Percentiles rank a stretch among this genome's conserved stretches.
These are phyloP conservation scores for Gymnopus androsaceus DNA, from an alignment of 1,284 basidiomycete genomes.

Conservation along the genomic window DNA sequence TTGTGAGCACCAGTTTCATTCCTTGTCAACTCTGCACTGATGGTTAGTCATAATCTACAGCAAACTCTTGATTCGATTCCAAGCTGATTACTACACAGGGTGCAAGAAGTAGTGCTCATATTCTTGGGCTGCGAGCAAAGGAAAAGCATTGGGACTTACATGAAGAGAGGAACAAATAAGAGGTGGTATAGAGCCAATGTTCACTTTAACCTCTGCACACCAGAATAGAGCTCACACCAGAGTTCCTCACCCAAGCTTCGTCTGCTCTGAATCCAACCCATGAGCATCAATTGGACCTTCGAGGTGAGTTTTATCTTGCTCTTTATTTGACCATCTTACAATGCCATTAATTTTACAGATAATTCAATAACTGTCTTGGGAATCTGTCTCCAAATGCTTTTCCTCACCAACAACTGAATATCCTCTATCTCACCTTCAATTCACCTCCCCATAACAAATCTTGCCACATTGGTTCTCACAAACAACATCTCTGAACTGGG, in stretches of 20 bases:
- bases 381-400: conserved; percentile 80
- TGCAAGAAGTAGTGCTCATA: too few relatives aligned
- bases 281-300: conserved; percentile 60
- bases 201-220: conserved; percentile 35
- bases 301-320: conserved; percentile 42
- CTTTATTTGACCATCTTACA: conserved; percentile 25
- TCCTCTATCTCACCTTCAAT: conserved; percentile 80
- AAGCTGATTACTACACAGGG: too few relatives aligned
- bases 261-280: too few relatives aligned
- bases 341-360: conserved; percentile 92
- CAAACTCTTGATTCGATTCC: too few relatives aligned
- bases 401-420: conserved; percentile 89
- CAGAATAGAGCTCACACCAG: conserved; percentile 16
- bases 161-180: too few relatives aligned
- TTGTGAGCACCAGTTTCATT: too few relatives aligned
- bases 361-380: conserved; percentile 90
- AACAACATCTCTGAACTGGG: conserved; percentile 79
- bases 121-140: too few relatives aligned
- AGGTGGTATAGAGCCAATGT: too few relatives aligned
- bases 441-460: conserved; percentile 81
- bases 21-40: too few relatives aligned
- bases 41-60: too few relatives aligned
- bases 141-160: too few relatives aligned
- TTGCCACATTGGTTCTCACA: conserved; percentile 78
- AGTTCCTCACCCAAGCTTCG: conserved; percentile 39